Percentiles rank a stretch among this genome's conserved stretches.
phyloP scores from a whole-genome alignment of 257 asterid genomes.

The Datura wrightii region DNA sequence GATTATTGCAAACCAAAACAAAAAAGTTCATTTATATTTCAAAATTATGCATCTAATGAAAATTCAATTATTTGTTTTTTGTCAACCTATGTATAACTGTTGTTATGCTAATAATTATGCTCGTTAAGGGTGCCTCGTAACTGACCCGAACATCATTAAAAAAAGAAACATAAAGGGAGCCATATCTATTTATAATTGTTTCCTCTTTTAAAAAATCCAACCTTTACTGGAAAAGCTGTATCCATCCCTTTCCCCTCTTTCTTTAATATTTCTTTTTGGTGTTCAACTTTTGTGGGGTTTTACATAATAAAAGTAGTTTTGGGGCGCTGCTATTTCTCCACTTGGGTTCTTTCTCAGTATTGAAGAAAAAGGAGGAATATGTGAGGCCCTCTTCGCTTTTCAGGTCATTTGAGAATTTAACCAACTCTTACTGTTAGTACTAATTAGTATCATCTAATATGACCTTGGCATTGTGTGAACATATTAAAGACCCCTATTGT shows the following conservation, averaged over 20 bases:
- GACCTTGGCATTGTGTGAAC: not conserved
- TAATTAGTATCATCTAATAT: not conserved
- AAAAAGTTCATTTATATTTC: not conserved
- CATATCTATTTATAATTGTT: not conserved
- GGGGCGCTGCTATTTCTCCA: conserved; percentile 17
- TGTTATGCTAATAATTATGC: not conserved
- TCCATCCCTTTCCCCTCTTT: not conserved
- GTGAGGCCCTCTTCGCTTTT: conserved; percentile 16
- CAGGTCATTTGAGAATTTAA: not conserved
- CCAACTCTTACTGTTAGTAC: not conserved
- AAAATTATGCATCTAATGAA: not conserved
- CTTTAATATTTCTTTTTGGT: not conserved
- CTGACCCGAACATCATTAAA: not conserved
- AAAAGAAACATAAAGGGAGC: not conserved
- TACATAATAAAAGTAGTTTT: not conserved
- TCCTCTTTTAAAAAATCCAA: not conserved
- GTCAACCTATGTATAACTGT: not conserved
- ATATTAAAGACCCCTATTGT: not conserved
- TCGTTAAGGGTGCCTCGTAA: too few relatives aligned
- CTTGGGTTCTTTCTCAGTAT: not conserved
- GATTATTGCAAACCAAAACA: too few relatives aligned
- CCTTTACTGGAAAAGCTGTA: conserved; percentile 21
- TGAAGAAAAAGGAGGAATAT: not conserved
- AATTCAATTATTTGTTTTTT: not conserved
- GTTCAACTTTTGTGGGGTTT: conserved; percentile 26